These are phyloP conservation scores for Bolboschoenus planiculmis DNA, from an alignment of 176 grass and related monocot species.

Conservation along the genomic window DNA sequence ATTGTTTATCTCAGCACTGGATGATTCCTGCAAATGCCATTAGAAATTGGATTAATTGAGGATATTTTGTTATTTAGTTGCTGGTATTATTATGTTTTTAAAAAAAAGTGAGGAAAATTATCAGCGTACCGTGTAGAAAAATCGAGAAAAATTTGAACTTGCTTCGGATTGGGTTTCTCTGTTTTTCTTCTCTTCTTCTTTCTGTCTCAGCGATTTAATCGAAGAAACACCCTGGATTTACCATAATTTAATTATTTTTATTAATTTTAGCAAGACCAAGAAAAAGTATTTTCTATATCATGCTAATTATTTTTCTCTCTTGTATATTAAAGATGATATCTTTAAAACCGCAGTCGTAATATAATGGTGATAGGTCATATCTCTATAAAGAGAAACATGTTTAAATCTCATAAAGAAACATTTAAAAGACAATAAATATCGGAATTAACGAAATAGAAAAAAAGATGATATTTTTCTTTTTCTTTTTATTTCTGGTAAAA, in stretches of 20 bases:
- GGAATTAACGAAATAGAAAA: too few species aligned
- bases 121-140: neutral
- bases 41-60: neutral
- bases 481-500: neutral
- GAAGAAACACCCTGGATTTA: neutral
- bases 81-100: neutral
- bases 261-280: neutral
- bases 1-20: neutral
- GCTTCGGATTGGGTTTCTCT: slow-evolving; percentile 24
- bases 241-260: neutral
- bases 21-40: slow-evolving; percentile 13
- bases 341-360: neutral
- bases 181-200: slow-evolving; percentile 29
- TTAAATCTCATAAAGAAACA: too few species aligned
- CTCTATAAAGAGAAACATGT: too few species aligned
- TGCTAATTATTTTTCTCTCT: neutral
- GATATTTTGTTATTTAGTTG: neutral
- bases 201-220: slow-evolving; percentile 13
- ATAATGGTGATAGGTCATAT: too few species aligned
- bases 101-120: neutral
- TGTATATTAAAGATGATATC: neutral
- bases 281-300: neutral
- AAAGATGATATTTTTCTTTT: too few species aligned
- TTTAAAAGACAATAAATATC: too few species aligned
- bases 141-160: slow-evolving; percentile 4